phyloP scores from a whole-genome alignment of 75 land plant species.

The Pinus tabuliformis region DNA sequence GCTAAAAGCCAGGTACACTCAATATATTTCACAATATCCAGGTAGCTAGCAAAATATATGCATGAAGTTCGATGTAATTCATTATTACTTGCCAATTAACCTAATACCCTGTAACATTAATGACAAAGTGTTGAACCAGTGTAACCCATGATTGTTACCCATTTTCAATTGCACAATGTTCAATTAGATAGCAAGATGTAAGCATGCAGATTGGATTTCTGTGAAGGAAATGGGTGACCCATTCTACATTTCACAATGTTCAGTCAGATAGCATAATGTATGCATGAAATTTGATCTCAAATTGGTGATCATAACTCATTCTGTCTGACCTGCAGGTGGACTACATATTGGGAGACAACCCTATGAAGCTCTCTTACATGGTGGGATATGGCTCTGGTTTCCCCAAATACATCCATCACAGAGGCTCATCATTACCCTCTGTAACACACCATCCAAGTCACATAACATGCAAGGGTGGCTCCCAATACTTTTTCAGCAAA shows the following conservation, averaged over 20 bases:
- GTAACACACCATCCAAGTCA: slow-evolving; percentile 16
- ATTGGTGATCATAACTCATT: neutral
- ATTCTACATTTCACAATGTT: neutral
- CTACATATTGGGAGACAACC: slow-evolving; percentile 72
- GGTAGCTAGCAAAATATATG: too few relatives aligned
- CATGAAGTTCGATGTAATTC: too few relatives aligned
- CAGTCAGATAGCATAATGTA: neutral
- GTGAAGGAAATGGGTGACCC: slow-evolving; percentile 7
- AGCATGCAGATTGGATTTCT: neutral
- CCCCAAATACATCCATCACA: slow-evolving; percentile 62
- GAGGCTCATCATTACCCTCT: slow-evolving; percentile 58
- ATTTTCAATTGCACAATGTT: neutral
- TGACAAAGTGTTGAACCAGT: too few relatives aligned
- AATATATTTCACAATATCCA: neutral
- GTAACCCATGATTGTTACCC: too few relatives aligned
- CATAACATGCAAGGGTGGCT: slow-evolving; percentile 48
- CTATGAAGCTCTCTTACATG: slow-evolving; percentile 67
- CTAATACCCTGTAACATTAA: too few relatives aligned
- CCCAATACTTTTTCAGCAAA: slow-evolving; percentile 15
- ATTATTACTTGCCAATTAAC: too few relatives aligned
- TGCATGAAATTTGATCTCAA: neutral
- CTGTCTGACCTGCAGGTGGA: slow-evolving; percentile 40
- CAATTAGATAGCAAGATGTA: neutral
- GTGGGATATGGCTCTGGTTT: slow-evolving; percentile 57
- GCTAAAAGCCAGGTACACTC: slow-evolving; percentile 70